Evolutionary conservation across 2,329 filamentous ascomycete genomes (phyloP).

Genomic region (Lecanicillium sp.): DNA sequence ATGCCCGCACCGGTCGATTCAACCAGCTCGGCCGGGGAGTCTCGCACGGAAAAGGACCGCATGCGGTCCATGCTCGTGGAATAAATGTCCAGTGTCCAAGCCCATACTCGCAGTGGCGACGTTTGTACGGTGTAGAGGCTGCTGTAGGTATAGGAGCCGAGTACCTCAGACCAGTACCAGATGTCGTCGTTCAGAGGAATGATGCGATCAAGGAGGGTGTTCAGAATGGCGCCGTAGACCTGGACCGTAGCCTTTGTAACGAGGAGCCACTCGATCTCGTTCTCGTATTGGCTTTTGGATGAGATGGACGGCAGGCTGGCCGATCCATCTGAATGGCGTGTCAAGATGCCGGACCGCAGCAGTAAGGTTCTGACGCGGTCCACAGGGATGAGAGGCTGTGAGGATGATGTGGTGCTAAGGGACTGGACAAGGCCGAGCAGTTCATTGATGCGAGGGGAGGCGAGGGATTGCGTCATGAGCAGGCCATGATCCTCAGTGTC

Average conservation of each 20-base stretch:
- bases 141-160: conserved; percentile 71
- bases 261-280: conserved; percentile 83
- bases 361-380: conserved; percentile 55
- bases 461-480: conserved; percentile 32
- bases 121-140: conserved; percentile 82
- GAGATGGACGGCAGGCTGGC: conserved; percentile 10
- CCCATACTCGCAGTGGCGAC: conserved; percentile 67
- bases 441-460: conserved; percentile 48
- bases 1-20: conserved; percentile 30
- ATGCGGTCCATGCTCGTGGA: conserved; percentile 46
- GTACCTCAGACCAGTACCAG: conserved; percentile 90
- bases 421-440: conserved; percentile 62
- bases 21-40: conserved; percentile 23
- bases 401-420: conserved; percentile 61
- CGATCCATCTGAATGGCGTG: conserved; percentile 1
- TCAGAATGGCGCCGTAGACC: conserved; percentile 73
- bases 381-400: conserved; percentile 53
- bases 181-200: conserved; percentile 79
- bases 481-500: conserved; percentile 26
- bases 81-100: conserved; percentile 64
- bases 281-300: conserved; percentile 50
- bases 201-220: conserved; percentile 72
- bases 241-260: conserved; percentile 90
- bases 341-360: conserved; percentile 48
- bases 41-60: conserved; percentile 22